Evolutionary conservation across 2,329 filamentous ascomycete genomes (phyloP).

Genomic region (Pseudocercospora pini-densiflorae): DNA sequence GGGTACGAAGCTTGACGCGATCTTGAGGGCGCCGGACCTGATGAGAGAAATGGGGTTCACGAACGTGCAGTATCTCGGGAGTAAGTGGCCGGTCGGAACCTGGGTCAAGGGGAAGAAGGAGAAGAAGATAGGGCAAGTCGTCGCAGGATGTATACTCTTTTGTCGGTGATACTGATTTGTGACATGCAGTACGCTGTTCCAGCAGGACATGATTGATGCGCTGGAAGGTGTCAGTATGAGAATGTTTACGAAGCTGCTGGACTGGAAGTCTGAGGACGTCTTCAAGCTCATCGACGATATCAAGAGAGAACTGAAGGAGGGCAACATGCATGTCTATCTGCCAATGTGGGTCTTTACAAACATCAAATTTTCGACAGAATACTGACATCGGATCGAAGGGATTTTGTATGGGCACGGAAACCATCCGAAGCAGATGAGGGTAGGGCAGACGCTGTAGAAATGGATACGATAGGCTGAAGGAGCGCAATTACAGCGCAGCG

Average conservation of each 20-base stretch:
- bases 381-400: neutral
- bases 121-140: neutral
- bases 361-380: too few relatives aligned
- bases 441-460: neutral
- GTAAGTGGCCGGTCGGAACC: neutral
- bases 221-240: neutral
- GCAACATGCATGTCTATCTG: neutral
- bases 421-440: neutral
- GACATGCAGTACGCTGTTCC: neutral
- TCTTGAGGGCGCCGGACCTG: neutral
- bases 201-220: neutral
- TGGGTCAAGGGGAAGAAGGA: neutral
- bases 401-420: conserved; percentile 3
- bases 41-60: neutral
- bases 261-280: neutral
- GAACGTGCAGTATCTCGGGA: neutral
- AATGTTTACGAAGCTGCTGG: conserved; percentile 1
- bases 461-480: neutral
- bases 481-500: neutral
- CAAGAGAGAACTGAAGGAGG: neutral
- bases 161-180: neutral
- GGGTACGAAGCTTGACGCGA: neutral
- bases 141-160: neutral
- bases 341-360: neutral
- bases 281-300: neutral